Percentiles rank a stretch among this genome's conserved stretches.
Evolutionary conservation across 768 basidiomycete genomes (phyloP).

Genomic region (Pisolithus tinctorius): DNA sequence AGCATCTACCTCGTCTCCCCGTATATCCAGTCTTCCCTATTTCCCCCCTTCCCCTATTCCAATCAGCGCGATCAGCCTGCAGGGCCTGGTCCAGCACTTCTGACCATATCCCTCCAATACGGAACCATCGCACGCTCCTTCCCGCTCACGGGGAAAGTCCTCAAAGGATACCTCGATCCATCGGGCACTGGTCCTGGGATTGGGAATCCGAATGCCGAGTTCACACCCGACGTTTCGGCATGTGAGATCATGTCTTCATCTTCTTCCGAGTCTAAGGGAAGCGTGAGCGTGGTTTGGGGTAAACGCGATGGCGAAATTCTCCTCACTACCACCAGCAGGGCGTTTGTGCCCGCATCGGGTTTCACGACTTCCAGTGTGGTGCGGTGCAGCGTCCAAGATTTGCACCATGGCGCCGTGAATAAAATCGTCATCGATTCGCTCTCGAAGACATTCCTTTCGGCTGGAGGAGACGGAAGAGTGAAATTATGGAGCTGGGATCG

Average conservation of each 20-base stretch:
- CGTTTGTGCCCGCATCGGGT: constrained; percentile 42
- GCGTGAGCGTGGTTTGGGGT: constrained; percentile 70
- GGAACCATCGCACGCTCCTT: constrained; percentile 70
- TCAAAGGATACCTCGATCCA: constrained; percentile 65
- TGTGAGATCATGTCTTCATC: constrained; percentile 34
- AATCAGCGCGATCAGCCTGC: too few species aligned
- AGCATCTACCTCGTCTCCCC: constrained; percentile 55
- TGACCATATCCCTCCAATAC: constrained; percentile 58
- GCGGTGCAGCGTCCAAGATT: constrained; percentile 47
- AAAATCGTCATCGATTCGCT: constrained; percentile 47
- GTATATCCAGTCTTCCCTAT: constrained; percentile 1
- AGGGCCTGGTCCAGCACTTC: constrained; percentile 30
- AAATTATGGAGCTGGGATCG: constrained; percentile 66
- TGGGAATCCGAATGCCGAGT: constrained; percentile 72
- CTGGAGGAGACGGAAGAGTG: constrained; percentile 54
- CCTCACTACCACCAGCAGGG: constrained; percentile 47
- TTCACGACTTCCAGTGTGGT: constrained; percentile 40
- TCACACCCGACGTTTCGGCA: constrained; percentile 57
- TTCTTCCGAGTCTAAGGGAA: constrained; percentile 49
- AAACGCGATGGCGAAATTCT: constrained; percentile 62
- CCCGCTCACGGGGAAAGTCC: constrained; percentile 61
- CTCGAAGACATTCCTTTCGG: constrained; percentile 39
- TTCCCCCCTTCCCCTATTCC: too few species aligned
- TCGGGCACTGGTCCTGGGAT: constrained; percentile 52
- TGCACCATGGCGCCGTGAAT: constrained; percentile 55